Evolutionary conservation across 2,329 filamentous ascomycete species (phyloP), one percentile per base, ranked within the genome.

Genomic region (Zymoseptoria tritici): DNA sequence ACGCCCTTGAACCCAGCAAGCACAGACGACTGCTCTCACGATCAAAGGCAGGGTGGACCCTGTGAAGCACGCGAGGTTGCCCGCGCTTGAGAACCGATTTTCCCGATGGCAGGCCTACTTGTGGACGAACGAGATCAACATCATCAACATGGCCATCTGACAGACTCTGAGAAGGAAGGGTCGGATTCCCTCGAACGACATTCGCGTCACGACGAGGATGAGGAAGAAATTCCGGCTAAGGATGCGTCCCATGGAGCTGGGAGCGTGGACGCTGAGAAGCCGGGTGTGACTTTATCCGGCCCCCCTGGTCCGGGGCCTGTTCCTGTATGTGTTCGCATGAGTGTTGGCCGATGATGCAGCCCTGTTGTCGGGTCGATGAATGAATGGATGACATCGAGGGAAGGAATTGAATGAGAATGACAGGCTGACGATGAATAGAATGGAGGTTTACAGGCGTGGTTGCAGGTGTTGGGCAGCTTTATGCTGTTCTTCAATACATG

Each of bases 401-500:
- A 52, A 19, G 16, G 7, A 50, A 5, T 52, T 19, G 16, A 52
- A 13, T 16, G 19, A 16, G 9, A 16, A 53, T 11, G 9, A 13
- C 16, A 26, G 5, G 52, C 52, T 53, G 52, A 53, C 22, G 9
- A 9, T 29, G 20, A 9, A 29, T 29, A 53, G 0, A 72, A 80
- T 68, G 78, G 78, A 16, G 78, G 78, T 0, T 46, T 74, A 1
- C 65, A 66, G 63, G 78, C 78, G 2, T 81, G 78, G 78, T 63
- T 80, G 54, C 78, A 80, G 58, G 78, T 80, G 3, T 56, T 78
- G 0, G 77, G 78, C 0, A 67, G 71, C 1, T 80, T 78, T 64
- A 75, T 78, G 56, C 60, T 80, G 20, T 75, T 80, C 62, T 79
- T 80, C 64, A 80, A 80, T 64, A 74, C 74, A 21, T 81, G 78